These are phyloP conservation scores for Psidium guajava DNA, from an alignment of 345 rosid genomes.

Conservation along the genomic window DNA sequence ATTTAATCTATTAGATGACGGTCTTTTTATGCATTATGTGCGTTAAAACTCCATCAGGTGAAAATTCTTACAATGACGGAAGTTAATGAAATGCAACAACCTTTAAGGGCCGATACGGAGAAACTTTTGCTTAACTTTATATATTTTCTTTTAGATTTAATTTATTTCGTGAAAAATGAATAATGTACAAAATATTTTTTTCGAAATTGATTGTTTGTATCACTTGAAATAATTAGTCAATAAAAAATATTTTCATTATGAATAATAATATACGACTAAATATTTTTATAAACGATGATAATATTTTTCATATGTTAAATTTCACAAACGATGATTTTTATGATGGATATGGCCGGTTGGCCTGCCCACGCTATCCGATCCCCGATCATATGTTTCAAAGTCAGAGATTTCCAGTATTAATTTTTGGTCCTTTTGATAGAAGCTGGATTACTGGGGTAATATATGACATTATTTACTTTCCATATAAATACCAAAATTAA, in stretches of 20 bases:
- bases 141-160: background rate
- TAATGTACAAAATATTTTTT: no score
- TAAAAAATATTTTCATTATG: no score
- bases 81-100: background rate
- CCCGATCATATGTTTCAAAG: background rate
- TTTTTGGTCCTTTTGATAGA: background rate
- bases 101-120: background rate
- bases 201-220: no score
- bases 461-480: background rate
- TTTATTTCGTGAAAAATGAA: no score
- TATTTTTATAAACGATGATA: no score
- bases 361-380: background rate
- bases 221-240: no score
- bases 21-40: background rate
- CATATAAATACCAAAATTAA: background rate
- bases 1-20: background rate
- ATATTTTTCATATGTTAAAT: no score
- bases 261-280: no score
- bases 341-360: background rate
- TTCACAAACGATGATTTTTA: no score
- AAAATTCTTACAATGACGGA: background rate
- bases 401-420: background rate
- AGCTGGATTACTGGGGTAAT: background rate
- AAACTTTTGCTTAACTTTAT: background rate
- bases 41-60: background rate